Evolutionary conservation across 495 filamentous ascomycete genomes (phyloP).

Genomic region (Podospora didyma): DNA sequence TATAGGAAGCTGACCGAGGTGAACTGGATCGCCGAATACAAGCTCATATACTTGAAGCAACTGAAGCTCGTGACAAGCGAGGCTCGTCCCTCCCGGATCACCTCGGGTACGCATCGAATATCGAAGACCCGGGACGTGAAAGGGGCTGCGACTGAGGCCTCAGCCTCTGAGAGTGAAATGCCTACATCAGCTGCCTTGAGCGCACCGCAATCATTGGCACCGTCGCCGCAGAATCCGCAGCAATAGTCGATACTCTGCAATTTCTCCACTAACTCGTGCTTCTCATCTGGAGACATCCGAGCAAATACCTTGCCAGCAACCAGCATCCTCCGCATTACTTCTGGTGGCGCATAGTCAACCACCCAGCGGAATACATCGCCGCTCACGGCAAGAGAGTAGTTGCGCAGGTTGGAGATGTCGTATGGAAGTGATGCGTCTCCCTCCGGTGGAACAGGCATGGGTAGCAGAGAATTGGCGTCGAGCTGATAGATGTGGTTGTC

Average conservation of each 20-base stretch:
- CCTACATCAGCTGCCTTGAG: conserved; percentile 97
- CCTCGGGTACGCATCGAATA: conserved; percentile 90
- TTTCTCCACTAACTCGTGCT: conserved; percentile 96
- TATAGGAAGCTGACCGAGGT: conserved; percentile 98
- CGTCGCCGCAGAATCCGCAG: conserved; percentile 95
- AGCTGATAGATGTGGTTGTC: conserved; percentile 74
- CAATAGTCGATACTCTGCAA: conserved; percentile 95
- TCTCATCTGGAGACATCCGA: conserved; percentile 98
- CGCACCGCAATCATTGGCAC: conserved; percentile 97
- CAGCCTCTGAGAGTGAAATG: conserved; percentile 96
- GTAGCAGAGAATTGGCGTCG: conserved; percentile 74
- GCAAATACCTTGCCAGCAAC: conserved; percentile 91
- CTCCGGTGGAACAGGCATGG: conserved; percentile 61
- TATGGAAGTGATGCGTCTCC: conserved; percentile 81
- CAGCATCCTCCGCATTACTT: conserved; percentile 78
- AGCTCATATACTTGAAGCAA: conserved; percentile 99
- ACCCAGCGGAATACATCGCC: conserved; percentile 98
- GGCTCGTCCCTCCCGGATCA: conserved; percentile 93
- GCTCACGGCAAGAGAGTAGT: conserved; percentile 83
- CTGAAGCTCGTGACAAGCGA: conserved; percentile 96
- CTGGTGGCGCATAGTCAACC: conserved; percentile 78
- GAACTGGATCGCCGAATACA: conserved; percentile 99
- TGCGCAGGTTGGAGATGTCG: conserved; percentile 68
- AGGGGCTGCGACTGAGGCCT: conserved; percentile 95
- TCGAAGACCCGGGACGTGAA: conserved; percentile 96